Conservation (phyloP, 805 yeast species). For the Sugiyamaella lignohabitans region DNA sequence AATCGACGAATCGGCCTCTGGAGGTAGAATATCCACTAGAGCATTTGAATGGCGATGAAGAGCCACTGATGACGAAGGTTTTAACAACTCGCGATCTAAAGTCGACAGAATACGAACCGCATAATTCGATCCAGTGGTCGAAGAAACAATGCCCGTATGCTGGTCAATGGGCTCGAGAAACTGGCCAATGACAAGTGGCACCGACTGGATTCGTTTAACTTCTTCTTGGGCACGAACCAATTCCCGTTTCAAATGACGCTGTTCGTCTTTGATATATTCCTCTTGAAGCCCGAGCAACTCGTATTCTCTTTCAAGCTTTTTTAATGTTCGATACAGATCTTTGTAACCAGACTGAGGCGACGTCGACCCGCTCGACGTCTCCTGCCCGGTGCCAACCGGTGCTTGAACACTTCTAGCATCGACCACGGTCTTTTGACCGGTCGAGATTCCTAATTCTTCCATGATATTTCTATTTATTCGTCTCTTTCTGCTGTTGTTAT, state of each 20-base stretch:
- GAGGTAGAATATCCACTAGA: slow-evolving; percentile 92
- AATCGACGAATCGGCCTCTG: slow-evolving; percentile 96
- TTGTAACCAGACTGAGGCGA: slow-evolving; percentile 1
- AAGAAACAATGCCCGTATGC: slow-evolving; percentile 91
- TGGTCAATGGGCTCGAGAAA: slow-evolving; percentile 96
- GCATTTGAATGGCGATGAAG: slow-evolving; percentile 98
- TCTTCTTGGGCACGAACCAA: slow-evolving; percentile 96
- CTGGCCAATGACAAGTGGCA: slow-evolving; percentile 96
- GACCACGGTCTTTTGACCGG: background rate
- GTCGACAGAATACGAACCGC: slow-evolving; percentile 94
- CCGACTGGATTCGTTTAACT: slow-evolving; percentile 94
- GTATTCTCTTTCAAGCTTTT: slow-evolving; percentile 83
- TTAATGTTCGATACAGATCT: slow-evolving; percentile 78
- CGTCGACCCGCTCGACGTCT: too few species aligned
- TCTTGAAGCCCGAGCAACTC: slow-evolving; percentile 84
- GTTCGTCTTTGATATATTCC: slow-evolving; percentile 96
- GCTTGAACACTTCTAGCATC: background rate
- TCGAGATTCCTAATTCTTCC: slow-evolving; percentile 9
- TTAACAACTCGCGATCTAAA: slow-evolving; percentile 85
- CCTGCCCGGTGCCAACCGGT: too few species aligned
- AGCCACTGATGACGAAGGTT: slow-evolving; percentile 94
- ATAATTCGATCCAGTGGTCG: slow-evolving; percentile 96
- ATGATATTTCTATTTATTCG: background rate
- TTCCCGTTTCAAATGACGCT: slow-evolving; percentile 91
- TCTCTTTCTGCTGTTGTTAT: background rate